Evolutionary conservation across 2,329 filamentous ascomycete genomes (phyloP).

Genomic region (Clonostachys solani): DNA sequence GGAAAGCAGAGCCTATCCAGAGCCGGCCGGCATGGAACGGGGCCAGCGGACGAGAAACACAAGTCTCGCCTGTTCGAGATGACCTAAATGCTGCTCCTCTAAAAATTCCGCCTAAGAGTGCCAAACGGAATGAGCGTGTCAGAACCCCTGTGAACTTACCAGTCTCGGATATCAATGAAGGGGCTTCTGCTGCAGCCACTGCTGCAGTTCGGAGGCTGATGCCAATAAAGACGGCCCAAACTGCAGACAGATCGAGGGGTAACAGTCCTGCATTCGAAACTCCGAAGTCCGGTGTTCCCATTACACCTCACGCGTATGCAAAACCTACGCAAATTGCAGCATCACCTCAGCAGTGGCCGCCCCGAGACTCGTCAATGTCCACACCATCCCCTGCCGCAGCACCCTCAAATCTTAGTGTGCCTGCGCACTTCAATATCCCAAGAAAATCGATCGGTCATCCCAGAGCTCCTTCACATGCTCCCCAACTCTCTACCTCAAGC

Average conservation of each 20-base stretch:
- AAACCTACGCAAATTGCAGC: too few relatives aligned
- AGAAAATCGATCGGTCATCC: too few relatives aligned
- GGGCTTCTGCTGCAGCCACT: slow-evolving; percentile 17
- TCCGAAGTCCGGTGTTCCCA: too few relatives aligned
- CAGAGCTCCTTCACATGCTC: slow-evolving; percentile 13
- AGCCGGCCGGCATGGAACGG: slow-evolving; percentile 65
- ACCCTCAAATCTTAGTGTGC: too few relatives aligned
- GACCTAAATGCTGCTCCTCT: slow-evolving; percentile 52
- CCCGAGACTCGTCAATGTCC: too few relatives aligned
- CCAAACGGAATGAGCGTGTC: slow-evolving; percentile 28
- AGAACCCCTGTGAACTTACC: slow-evolving; percentile 3
- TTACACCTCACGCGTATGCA: too few relatives aligned
- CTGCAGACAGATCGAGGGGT: not conserved
- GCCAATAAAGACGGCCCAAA: slow-evolving; percentile 24
- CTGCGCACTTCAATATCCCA: too few relatives aligned
- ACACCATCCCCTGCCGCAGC: too few relatives aligned
- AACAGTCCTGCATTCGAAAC: too few relatives aligned
- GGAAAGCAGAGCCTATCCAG: slow-evolving; percentile 30
- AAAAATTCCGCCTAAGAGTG: slow-evolving; percentile 46
- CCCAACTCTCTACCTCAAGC: slow-evolving; percentile 24
- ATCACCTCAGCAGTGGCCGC: too few relatives aligned
- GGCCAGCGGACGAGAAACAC: slow-evolving; percentile 61
- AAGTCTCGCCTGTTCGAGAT: slow-evolving; percentile 62
- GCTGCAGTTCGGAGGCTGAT: slow-evolving; percentile 27
- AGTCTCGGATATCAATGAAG: slow-evolving; percentile 18